Evolutionary conservation across 2,329 filamentous ascomycete genomes (phyloP).

Genomic region (Pyrenochaeta sp.): DNA sequence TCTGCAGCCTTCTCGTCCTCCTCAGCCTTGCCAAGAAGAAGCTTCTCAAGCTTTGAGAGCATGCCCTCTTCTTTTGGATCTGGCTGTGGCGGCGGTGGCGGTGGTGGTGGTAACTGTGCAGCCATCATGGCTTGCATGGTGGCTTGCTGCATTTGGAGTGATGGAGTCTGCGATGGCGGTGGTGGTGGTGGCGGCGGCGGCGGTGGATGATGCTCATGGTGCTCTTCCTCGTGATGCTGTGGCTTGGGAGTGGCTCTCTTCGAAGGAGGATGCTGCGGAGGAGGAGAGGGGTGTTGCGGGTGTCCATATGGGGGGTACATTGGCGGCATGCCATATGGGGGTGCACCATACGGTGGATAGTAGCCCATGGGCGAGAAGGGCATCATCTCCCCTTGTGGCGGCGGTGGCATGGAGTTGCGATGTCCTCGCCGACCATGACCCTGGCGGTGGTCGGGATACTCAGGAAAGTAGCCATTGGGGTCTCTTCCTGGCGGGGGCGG

Average conservation of each 20-base stretch:
- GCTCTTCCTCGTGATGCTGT: constrained; percentile 27
- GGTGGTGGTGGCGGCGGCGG: constrained; percentile 31
- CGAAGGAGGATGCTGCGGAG: constrained; percentile 34
- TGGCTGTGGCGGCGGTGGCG: constrained; percentile 28
- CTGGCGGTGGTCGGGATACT: constrained; percentile 24
- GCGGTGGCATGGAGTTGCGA: constrained; percentile 46
- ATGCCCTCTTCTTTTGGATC: constrained; percentile 40
- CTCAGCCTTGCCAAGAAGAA: constrained; percentile 41
- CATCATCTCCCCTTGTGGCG: constrained; percentile 44
- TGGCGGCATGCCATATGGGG: constrained; percentile 24
- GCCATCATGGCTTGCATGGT: constrained; percentile 14
- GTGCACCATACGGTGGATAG: constrained; percentile 38
- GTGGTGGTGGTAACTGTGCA: constrained; percentile 27
- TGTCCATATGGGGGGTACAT: constrained; percentile 39
- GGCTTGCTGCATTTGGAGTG: constrained; percentile 8
- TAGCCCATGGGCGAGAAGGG: constrained; percentile 38
- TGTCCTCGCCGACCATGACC: constrained; percentile 31
- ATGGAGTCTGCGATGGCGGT: constrained; percentile 18
- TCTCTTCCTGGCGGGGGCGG: constrained; percentile 28
- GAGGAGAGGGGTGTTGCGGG: constrained; percentile 33
- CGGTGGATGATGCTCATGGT: constrained; percentile 18
- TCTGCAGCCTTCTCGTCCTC: constrained; percentile 38
- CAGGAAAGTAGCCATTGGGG: constrained; percentile 49
- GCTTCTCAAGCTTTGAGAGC: constrained; percentile 41
- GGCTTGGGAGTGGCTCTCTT: constrained; percentile 41